Evolutionary conservation across 371 early-diverging fungal genomes (phyloP).

Genomic region (Apophysomyces trapeziformis): DNA sequence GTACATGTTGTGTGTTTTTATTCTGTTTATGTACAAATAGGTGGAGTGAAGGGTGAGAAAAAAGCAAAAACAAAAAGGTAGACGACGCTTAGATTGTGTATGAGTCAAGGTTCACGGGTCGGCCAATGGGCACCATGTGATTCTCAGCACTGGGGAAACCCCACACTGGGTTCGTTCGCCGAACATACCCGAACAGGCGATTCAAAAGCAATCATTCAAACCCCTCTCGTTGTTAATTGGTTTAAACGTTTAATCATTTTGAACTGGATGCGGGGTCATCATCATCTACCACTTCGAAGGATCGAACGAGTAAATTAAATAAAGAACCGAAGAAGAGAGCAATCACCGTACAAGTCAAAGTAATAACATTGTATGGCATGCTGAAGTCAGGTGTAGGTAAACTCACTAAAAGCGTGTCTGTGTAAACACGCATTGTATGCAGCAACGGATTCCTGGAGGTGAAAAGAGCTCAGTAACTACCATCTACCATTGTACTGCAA

Average conservation of each 20-base stretch:
- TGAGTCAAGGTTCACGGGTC: conserved; percentile 7
- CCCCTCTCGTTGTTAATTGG: conserved; percentile 4
- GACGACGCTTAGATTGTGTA: not conserved
- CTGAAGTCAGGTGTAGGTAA: conserved; percentile 96
- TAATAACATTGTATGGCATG: conserved; percentile 99
- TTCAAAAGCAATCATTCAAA: not conserved
- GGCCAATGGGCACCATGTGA: conserved; percentile 10
- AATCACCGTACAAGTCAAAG: conserved; percentile 93
- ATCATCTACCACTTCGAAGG: conserved; percentile 49
- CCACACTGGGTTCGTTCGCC: conserved; percentile 10
- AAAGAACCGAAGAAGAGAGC: conserved; percentile 94
- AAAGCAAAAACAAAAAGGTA: conserved; percentile 12
- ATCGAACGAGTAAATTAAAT: conserved; percentile 82
- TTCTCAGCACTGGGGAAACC: conserved; percentile 1
- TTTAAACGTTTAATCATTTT: not conserved
- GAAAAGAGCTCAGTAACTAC: not conserved
- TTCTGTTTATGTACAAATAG: conserved; percentile 6
- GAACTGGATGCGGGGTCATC: not conserved
- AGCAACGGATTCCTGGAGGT: conserved; percentile 9
- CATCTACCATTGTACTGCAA: not conserved
- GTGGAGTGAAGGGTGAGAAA: not conserved
- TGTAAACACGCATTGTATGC: conserved; percentile 68
- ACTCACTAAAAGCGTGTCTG: conserved; percentile 82
- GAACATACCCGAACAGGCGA: conserved; percentile 3
- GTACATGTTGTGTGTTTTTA: conserved; percentile 37